Conservation (phyloP, 2,329 filamentous ascomycete genomes). For the Penicillium sp. region DNA sequence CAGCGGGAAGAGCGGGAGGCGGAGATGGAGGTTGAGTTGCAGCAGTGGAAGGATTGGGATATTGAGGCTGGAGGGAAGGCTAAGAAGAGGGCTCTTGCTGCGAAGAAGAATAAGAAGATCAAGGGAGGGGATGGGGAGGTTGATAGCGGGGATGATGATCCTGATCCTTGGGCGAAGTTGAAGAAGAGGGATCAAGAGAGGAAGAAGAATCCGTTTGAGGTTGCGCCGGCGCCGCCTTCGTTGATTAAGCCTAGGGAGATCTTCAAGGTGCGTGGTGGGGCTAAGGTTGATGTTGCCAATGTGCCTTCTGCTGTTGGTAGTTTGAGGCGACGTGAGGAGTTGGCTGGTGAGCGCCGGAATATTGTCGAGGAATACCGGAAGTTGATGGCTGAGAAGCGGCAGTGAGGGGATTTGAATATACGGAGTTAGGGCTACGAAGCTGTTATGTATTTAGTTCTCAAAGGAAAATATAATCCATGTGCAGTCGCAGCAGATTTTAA, state of each 20-base stretch:
- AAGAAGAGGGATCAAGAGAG: slow-evolving; percentile 56
- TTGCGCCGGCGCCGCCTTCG: slow-evolving; percentile 77
- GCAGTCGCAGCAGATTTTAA: slow-evolving; percentile 17
- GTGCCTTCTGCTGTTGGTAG: slow-evolving; percentile 70
- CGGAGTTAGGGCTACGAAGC: not conserved
- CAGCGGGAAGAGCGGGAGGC: slow-evolving; percentile 69
- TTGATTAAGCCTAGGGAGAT: slow-evolving; percentile 63
- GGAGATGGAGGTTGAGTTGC: slow-evolving; percentile 62
- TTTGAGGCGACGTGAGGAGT: slow-evolving; percentile 70
- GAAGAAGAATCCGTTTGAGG: slow-evolving; percentile 44
- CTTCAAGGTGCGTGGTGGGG: slow-evolving; percentile 65
- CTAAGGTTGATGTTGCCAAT: slow-evolving; percentile 66
- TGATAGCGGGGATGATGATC: slow-evolving; percentile 62
- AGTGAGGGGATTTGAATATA: slow-evolving; percentile 11
- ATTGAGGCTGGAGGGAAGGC: slow-evolving; percentile 54
- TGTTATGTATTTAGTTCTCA: slow-evolving; percentile 5
- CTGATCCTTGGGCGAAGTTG: slow-evolving; percentile 77
- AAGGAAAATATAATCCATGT: slow-evolving; percentile 16
- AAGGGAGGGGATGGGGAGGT: slow-evolving; percentile 42
- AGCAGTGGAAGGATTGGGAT: slow-evolving; percentile 65
- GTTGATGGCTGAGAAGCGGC: slow-evolving; percentile 62
- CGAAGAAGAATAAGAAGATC: slow-evolving; percentile 44
- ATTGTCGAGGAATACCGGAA: slow-evolving; percentile 74
- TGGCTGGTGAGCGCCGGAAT: slow-evolving; percentile 66
- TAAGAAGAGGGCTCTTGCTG: slow-evolving; percentile 45